A percentile compares a stretch with the other conserved stretches of the same genome.
Evolutionary conservation across 2,329 filamentous ascomycete genomes (phyloP).

Genomic region (Claviceps sp.): DNA sequence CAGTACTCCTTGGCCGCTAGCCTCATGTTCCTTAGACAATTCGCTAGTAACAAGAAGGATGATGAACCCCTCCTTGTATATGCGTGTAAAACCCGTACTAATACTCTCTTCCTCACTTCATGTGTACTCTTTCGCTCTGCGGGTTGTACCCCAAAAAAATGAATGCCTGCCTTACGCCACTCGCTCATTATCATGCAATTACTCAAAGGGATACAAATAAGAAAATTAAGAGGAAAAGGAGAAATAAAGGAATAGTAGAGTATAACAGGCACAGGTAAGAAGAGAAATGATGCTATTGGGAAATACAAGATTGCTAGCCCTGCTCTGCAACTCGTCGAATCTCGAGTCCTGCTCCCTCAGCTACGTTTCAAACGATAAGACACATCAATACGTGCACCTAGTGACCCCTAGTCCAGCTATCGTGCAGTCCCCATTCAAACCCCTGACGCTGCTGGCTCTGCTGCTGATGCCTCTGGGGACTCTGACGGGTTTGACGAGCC

Average conservation of each 20-base stretch:
- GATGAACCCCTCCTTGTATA: no score
- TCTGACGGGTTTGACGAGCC: not conserved
- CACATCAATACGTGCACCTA: not conserved
- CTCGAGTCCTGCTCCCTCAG: not conserved
- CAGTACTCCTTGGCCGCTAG: no score
- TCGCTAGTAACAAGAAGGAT: no score
- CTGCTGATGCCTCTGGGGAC: not conserved
- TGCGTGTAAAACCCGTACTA: no score
- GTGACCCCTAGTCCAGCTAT: conserved; percentile 3
- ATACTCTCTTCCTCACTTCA: no score
- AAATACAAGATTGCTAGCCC: not conserved
- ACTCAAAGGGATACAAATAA: not conserved
- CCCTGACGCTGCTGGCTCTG: conserved; percentile 2
- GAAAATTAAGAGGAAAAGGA: not conserved
- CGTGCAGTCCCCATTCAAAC: conserved; percentile 5
- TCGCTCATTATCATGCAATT: no score
- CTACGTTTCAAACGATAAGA: not conserved
- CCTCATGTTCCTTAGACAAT: no score
- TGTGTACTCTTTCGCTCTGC: no score
- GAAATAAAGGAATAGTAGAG: not conserved
- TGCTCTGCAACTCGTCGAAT: not conserved
- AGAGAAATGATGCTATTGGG: not conserved
- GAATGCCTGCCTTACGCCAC: not conserved
- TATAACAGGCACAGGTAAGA: not conserved
- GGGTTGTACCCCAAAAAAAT: not conserved